Evolutionary conservation across 176 grass and related monocot species (phyloP).

Genomic region (Elaeis guineensis): DNA sequence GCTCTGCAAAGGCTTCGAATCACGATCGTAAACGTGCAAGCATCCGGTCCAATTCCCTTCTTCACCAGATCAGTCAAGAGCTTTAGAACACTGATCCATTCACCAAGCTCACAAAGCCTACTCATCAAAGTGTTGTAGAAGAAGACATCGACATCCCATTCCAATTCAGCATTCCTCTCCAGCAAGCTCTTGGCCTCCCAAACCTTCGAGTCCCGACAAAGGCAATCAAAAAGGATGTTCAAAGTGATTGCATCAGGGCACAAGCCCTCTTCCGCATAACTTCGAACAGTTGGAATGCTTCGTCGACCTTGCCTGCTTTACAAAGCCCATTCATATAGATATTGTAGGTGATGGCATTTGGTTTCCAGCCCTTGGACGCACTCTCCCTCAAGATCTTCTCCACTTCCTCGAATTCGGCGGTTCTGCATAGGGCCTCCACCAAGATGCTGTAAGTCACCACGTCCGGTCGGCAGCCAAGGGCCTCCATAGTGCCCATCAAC

Average conservation of each 20-base stretch:
- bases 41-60: conserved; percentile 60
- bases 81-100: conserved; percentile 48
- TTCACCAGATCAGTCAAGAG: conserved; percentile 51
- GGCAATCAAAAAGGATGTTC: conserved; percentile 56
- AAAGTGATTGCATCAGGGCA: conserved; percentile 30
- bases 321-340: conserved; percentile 70
- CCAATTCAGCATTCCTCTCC: conserved; percentile 36
- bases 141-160: conserved; percentile 46
- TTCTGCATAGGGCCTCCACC: conserved; percentile 47
- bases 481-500: conserved; percentile 31
- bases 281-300: conserved; percentile 44
- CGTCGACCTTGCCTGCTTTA: conserved; percentile 31
- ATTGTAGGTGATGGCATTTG: conserved; percentile 59
- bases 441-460: conserved; percentile 57
- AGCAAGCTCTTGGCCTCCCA: conserved; percentile 46
- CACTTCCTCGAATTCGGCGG: conserved; percentile 38
- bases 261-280: conserved; percentile 37
- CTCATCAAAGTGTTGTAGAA: conserved; percentile 73
- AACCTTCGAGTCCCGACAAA: conserved; percentile 43
- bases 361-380: conserved; percentile 40
- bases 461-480: conserved; percentile 31
- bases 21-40: conserved; percentile 71
- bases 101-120: conserved; percentile 45
- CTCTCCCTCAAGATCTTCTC: conserved; percentile 44
- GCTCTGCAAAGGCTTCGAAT: conserved; percentile 44